Percentiles rank a stretch among this genome's conserved stretches.
Evolutionary conservation across 2,329 filamentous ascomycete genomes (phyloP).

Genomic region (Fusarium floridanum): DNA sequence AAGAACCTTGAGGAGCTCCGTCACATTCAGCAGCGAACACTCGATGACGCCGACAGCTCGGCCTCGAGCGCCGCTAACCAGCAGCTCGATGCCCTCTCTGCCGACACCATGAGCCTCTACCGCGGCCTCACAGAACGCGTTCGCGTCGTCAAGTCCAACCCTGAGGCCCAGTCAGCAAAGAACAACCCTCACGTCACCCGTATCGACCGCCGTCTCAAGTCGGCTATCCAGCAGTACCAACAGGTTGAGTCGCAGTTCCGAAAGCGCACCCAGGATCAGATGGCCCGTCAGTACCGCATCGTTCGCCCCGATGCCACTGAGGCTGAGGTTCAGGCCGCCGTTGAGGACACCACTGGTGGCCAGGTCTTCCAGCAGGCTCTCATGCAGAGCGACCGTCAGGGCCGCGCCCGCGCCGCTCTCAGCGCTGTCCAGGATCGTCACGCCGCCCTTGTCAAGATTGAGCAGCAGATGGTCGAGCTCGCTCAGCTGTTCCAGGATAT

Average conservation of each 20-base stretch:
- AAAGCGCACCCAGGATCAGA: conserved; percentile 83
- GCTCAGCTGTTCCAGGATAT: conserved; percentile 91
- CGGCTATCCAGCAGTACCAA: conserved; percentile 85
- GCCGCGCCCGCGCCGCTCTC: conserved; percentile 84
- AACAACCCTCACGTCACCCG: conserved; percentile 86
- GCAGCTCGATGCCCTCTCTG: conserved; percentile 79
- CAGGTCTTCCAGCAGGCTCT: conserved; percentile 92
- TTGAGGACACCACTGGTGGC: conserved; percentile 77
- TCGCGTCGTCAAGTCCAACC: conserved; percentile 84
- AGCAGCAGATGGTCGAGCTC: conserved; percentile 88
- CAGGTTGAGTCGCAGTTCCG: conserved; percentile 83
- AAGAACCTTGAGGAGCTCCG: conserved; percentile 78
- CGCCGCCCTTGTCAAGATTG: conserved; percentile 90
- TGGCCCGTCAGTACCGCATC: conserved; percentile 91
- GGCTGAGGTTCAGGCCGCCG: conserved; percentile 80
- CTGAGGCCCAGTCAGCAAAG: conserved; percentile 77
- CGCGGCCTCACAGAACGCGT: conserved; percentile 83
- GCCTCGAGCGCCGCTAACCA: conserved; percentile 74
- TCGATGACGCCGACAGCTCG: conserved; percentile 81
- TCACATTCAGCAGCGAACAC: conserved; percentile 76
- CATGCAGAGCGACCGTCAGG: conserved; percentile 82
- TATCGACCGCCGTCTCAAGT: conserved; percentile 83
- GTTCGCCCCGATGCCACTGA: conserved; percentile 85
- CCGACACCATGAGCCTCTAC: conserved; percentile 87
- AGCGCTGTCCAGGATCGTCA: conserved; percentile 86